phyloP scores from a whole-genome alignment of 1,284 basidiomycete genomes.

The Microstroma glucosiphilum region DNA sequence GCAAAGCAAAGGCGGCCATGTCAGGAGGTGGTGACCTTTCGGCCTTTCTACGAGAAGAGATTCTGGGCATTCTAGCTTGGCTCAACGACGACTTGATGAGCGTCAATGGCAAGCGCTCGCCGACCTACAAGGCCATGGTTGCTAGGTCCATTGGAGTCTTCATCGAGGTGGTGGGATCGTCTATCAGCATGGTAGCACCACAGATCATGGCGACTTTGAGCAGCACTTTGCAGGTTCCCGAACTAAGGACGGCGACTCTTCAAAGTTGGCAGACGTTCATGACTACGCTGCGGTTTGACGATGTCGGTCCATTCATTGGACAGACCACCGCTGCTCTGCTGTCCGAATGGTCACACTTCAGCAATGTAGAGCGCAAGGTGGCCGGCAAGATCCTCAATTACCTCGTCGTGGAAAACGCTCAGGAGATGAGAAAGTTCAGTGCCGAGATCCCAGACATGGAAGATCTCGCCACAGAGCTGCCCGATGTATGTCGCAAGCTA shows the following conservation, averaged over 20 bases:
- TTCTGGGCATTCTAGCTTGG: constrained; percentile 45
- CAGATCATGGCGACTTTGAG: constrained; percentile 90
- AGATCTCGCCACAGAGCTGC: constrained; percentile 35
- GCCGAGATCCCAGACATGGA: constrained; percentile 60
- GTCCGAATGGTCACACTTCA: constrained; percentile 68
- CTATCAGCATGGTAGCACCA: constrained; percentile 33
- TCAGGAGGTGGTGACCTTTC: constrained; percentile 17
- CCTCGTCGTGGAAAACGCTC: constrained; percentile 62
- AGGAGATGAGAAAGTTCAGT: constrained; percentile 58
- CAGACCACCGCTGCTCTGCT: constrained; percentile 81
- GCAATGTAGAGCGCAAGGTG: constrained; percentile 56
- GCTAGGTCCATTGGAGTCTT: constrained; percentile 69
- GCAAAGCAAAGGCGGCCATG: background rate
- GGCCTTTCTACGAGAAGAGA: constrained; percentile 34
- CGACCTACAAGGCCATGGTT: constrained; percentile 32
- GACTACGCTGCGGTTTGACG: constrained; percentile 62
- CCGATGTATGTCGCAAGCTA: constrained; percentile 41
- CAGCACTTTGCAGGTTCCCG: constrained; percentile 68
- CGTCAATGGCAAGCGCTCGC: constrained; percentile 36
- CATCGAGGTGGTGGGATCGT: constrained; percentile 63
- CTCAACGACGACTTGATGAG: constrained; percentile 44
- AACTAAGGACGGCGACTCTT: constrained; percentile 72
- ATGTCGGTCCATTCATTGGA: constrained; percentile 78
- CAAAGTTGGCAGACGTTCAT: constrained; percentile 77
- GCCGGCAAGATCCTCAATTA: constrained; percentile 65